phyloP scores from a whole-genome alignment of 805 yeast species.

The Osmozyma mogii region DNA sequence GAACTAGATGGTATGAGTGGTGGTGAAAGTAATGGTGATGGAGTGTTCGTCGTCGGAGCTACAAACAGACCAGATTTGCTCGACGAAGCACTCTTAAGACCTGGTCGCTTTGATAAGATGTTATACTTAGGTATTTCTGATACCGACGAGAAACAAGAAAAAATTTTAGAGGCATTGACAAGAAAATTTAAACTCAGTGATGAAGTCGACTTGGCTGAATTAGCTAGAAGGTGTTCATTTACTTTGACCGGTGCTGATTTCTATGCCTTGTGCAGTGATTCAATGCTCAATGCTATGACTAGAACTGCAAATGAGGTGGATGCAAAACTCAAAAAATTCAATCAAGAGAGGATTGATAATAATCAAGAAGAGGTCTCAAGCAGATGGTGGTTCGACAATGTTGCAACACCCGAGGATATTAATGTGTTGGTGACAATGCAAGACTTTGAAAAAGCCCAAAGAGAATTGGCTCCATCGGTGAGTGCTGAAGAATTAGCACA shows the following conservation, averaged over 20 bases:
- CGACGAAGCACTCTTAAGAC: constrained; percentile 89
- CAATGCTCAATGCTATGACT: constrained; percentile 95
- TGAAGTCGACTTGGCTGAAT: constrained; percentile 46
- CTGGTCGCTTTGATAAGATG: constrained; percentile 94
- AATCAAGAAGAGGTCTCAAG: constrained; percentile 46
- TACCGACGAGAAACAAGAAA: constrained; percentile 79
- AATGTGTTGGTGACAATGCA: constrained; percentile 58
- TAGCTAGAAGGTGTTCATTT: constrained; percentile 72
- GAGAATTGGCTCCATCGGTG: constrained; percentile 73
- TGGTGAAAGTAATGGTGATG: constrained; percentile 49
- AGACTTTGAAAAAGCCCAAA: constrained; percentile 74
- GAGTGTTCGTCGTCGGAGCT: constrained; percentile 98
- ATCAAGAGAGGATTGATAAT: constrained; percentile 21
- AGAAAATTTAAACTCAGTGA: constrained; percentile 63
- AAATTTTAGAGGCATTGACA: constrained; percentile 80
- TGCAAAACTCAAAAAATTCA: constrained; percentile 46
- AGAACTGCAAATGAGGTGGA: constrained; percentile 77
- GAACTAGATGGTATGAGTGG: constrained; percentile 96
- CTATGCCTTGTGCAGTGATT: constrained; percentile 91
- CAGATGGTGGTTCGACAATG: constrained; percentile 86
- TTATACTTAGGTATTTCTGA: constrained; percentile 89
- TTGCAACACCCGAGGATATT: constrained; percentile 59
- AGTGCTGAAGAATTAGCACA: constrained; percentile 81
- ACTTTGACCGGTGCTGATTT: constrained; percentile 98
- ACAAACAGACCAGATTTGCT: constrained; percentile 93